Percentiles rank a stretch among this genome's conserved stretches.
Evolutionary conservation across 495 filamentous ascomycete genomes (phyloP).

Genomic region (Daldinia childiae): DNA sequence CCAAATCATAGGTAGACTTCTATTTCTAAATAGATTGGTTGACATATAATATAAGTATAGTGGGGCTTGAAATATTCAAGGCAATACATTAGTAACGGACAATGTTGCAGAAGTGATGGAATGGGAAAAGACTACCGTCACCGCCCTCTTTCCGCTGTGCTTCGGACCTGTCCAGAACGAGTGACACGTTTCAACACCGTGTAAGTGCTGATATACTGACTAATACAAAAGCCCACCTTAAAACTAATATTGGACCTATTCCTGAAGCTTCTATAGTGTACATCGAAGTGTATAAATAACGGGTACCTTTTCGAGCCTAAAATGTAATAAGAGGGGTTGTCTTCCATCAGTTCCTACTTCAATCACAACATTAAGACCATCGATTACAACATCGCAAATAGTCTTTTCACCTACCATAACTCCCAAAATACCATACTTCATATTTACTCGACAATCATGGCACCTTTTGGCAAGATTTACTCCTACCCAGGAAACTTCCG

Average conservation of each 20-base stretch:
- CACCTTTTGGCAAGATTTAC: constrained; percentile 64
- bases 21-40: background rate
- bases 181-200: background rate
- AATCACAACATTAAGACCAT: constrained; percentile 37
- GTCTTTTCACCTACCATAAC: background rate
- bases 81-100: background rate
- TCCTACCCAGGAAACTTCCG: constrained; percentile 58
- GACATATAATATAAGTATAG: background rate
- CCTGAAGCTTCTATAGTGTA: constrained; percentile 8
- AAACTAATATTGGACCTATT: background rate
- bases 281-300: constrained; percentile 25
- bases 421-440: background rate
- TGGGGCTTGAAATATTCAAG: constrained; percentile 1
- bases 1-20: no score
- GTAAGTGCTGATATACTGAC: constrained; percentile 6
- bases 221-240: constrained; percentile 9
- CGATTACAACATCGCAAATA: constrained; percentile 26
- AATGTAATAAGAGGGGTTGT: background rate
- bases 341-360: background rate
- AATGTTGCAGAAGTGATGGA: background rate
- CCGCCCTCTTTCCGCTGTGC: background rate
- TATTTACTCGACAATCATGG: constrained; percentile 51
- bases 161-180: background rate
- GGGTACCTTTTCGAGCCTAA: background rate
- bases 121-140: background rate